These are phyloP conservation scores for Diaporthe caulivora DNA, from an alignment of 2,329 filamentous ascomycete species.

Conservation along the genomic window DNA sequence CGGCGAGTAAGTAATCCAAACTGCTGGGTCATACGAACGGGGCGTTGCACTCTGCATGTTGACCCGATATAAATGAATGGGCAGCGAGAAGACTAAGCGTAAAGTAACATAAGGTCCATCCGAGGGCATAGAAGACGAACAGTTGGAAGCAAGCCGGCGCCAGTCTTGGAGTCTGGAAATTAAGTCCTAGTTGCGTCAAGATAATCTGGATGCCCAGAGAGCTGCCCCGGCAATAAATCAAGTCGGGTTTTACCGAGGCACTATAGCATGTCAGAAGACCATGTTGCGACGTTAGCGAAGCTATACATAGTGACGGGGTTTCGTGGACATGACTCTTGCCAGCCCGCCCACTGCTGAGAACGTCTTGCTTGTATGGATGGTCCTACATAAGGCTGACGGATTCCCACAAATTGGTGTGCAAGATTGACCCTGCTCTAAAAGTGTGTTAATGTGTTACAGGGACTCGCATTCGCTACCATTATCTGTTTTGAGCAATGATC, in stretches of 20 bases:
- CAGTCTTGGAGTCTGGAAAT: not conserved
- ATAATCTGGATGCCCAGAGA: not conserved
- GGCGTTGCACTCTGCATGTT: not conserved
- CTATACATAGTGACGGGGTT: not conserved
- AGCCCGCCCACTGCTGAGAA: not conserved
- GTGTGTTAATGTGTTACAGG: not conserved
- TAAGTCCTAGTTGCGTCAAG: not conserved
- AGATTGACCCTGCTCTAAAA: not conserved
- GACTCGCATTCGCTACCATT: not conserved
- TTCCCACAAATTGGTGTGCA: not conserved
- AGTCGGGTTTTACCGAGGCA: not conserved
- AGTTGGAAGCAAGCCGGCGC: not conserved
- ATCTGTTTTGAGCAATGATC: not conserved
- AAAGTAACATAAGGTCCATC: not conserved
- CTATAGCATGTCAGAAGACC: not conserved
- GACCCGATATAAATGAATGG: not conserved
- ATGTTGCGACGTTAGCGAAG: slow-evolving; percentile 5
- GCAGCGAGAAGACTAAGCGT: not conserved
- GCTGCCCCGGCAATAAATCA: not conserved
- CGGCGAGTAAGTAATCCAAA: not conserved
- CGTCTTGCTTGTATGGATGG: not conserved
- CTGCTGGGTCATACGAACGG: not conserved
- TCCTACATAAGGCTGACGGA: not conserved
- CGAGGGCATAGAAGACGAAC: not conserved
- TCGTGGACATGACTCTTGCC: not conserved